Evolutionary conservation across 2,329 filamentous ascomycete genomes (phyloP), one percentile per base, ranked within the genome.

Genomic region (Colletotrichum magnum): DNA sequence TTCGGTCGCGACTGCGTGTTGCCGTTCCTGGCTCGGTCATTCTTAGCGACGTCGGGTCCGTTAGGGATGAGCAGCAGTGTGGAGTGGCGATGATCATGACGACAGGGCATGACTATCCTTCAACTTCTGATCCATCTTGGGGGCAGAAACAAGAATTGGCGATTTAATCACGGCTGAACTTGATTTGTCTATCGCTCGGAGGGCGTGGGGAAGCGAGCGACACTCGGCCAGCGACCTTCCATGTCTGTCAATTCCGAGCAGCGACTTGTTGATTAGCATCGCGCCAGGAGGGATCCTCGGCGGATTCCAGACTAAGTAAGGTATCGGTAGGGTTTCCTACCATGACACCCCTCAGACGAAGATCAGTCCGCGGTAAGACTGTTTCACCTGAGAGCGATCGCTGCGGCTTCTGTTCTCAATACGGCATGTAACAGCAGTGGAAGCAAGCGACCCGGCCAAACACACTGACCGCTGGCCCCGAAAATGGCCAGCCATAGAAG

Each of bases 321-420:
- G 47, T 50, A 21, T 21, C 21, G 10, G 51, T 18, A 58, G 58
- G 15, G 52, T 54, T 47, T 70, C 43, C 67, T 47, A 63, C 47
- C 39, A 52, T 47, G 52, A 70, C 28, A 13, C 52, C 64, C 68
- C 52, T 63, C 28, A 62, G 48, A 64, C 64, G 58, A 70, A 68
- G 53, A 70, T 70, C 68, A 70, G 58, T 68, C 53, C 52, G 58
- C 58, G 54, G 68, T 70, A 68, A 70, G 68, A 68, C 63, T 64
- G 68, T 70, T 70, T 70, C 68, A 70, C 54, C 53, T 58, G 28
- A 45, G 58, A 70, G 45, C 52, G 58, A 70, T 70, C 68, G 58
- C 58, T 62, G 52, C 68, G 64, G 68, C 68, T 50, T 54, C 58
- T 70, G 13, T 57, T 68, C 64, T 68, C 18, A 59, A 68, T 62